Conservation (phyloP, 257 asterid genomes). For the Penstemon eatonii region DNA sequence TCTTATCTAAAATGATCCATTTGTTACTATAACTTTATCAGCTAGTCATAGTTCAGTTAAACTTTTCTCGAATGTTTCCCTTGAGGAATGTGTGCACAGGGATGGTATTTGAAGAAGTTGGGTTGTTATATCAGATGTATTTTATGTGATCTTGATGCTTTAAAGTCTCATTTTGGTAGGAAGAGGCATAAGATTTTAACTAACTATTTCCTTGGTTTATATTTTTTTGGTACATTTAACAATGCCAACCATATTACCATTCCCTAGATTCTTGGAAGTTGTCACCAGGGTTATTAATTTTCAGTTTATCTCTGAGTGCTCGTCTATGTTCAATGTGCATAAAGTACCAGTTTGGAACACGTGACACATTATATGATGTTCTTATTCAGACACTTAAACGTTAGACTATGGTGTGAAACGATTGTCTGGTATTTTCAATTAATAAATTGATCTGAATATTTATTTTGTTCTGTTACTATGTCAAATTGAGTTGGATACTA, state of each 20-base stretch:
- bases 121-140: not conserved
- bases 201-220: not conserved
- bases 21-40: conserved; percentile 22
- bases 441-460: too few species aligned
- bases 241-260: not conserved
- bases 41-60: not conserved
- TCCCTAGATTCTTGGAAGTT: not conserved
- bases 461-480: conserved; percentile 8
- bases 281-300: conserved; percentile 4
- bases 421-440: conserved; percentile 5
- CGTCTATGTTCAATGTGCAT: not conserved
- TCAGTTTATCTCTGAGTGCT: not conserved
- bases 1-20: conserved; percentile 15
- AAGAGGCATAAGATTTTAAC: not conserved
- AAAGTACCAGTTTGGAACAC: conserved; percentile 1
- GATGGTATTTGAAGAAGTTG: not conserved
- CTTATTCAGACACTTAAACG: not conserved
- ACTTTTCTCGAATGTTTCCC: not conserved
- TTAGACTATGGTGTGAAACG: not conserved
- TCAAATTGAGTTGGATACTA: not conserved
- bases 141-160: not conserved
- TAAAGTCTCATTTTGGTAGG: not conserved
- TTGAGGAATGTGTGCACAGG: not conserved
- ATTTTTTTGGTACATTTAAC: not conserved
- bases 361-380: not conserved